A percentile compares a stretch with the other conserved stretches of the same genome.
These are phyloP conservation scores for Lagenaria siceraria DNA, from an alignment of 306 rosid genomes.

Conservation along the genomic window DNA sequence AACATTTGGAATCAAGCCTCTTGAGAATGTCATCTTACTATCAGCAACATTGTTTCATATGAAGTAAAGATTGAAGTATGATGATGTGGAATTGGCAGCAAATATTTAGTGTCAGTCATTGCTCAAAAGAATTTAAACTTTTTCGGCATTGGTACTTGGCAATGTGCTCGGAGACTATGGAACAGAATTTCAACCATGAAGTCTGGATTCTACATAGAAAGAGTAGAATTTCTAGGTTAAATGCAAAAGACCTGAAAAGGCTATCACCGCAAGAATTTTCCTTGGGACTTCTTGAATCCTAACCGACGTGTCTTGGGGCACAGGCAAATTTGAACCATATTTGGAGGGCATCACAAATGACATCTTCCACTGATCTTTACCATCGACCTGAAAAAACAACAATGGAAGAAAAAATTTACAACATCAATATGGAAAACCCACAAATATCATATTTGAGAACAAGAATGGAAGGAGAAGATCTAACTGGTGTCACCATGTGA, in stretches of 20 bases:
- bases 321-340: slow-evolving; percentile 63
- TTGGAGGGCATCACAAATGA: slow-evolving; percentile 87
- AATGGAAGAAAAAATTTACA: background rate
- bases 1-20: background rate
- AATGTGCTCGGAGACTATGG: background rate
- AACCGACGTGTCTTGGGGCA: slow-evolving; percentile 77
- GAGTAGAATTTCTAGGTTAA: slow-evolving; percentile 1
- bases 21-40: background rate
- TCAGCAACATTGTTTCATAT: background rate
- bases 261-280: slow-evolving; percentile 59
- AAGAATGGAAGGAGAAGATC: background rate
- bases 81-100: slow-evolving; percentile 1
- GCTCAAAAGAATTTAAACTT: background rate
- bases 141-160: background rate
- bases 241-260: slow-evolving; percentile 72
- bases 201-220: background rate
- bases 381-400: slow-evolving; percentile 34
- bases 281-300: slow-evolving; percentile 59
- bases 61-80: background rate
- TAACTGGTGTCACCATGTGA: slow-evolving; percentile 7
- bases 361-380: slow-evolving; percentile 74
- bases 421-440: background rate
- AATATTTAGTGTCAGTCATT: background rate
- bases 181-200: background rate
- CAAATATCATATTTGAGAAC: background rate